These are phyloP conservation scores for Elongisporangium undulatum DNA, from an alignment of 352 stramenopile genomes.

Conservation along the genomic window DNA sequence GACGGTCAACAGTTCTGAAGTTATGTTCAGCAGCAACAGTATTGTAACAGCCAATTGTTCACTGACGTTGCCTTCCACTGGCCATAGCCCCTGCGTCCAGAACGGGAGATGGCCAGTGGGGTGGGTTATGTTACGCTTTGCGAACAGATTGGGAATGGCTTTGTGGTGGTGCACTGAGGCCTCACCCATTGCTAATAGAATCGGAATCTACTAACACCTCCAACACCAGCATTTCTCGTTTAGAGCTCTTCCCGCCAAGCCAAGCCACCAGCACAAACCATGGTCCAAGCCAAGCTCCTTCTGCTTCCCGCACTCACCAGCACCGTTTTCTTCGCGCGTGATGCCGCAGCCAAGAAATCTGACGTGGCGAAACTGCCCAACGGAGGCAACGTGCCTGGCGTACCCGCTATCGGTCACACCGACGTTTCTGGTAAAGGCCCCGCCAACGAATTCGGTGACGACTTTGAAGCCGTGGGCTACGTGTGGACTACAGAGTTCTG, in stretches of 20 bases:
- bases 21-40: neutral
- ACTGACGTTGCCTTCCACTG: neutral
- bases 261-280: neutral
- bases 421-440: conserved; percentile 13
- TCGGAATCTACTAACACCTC: neutral
- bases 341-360: neutral
- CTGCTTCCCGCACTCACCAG: neutral
- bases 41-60: neutral
- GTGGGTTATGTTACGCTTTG: neutral
- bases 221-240: neutral
- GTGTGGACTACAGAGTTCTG: conserved; percentile 22
- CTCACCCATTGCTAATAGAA: too few relatives aligned
- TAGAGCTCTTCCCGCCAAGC: neutral
- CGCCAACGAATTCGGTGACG: conserved; percentile 20
- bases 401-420: conserved; percentile 21
- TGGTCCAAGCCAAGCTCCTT: neutral
- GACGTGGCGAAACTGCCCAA: conserved; percentile 22
- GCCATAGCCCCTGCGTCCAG: neutral
- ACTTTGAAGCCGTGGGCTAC: conserved; percentile 11
- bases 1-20: neutral
- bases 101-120: neutral
- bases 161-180: neutral
- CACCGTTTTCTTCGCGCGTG: neutral
- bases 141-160: neutral
- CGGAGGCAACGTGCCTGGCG: conserved; percentile 17